phyloP scores from a whole-genome alignment of 345 rosid genomes.

The Murraya paniculata region DNA sequence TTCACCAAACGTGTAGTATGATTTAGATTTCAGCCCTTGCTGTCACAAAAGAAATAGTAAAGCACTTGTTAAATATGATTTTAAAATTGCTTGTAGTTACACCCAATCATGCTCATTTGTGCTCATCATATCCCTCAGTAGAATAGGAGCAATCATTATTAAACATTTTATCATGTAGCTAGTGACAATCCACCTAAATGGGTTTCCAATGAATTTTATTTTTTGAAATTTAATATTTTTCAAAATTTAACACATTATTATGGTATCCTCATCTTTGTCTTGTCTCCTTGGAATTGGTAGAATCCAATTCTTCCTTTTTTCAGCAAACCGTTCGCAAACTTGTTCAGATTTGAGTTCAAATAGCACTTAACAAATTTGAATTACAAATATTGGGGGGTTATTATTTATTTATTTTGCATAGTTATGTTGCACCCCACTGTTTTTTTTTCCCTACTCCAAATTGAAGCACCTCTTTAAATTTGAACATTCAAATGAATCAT shows the following conservation, averaged over 20 bases:
- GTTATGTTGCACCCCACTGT: no score
- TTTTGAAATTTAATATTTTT: neutral
- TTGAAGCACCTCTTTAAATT: no score
- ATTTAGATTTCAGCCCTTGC: slow-evolving; percentile 8
- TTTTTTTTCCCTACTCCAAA: no score
- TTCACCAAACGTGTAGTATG: slow-evolving; percentile 2
- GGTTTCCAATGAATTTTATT: neutral
- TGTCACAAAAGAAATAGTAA: neutral
- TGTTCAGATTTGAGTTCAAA: no score
- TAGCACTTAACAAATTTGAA: no score
- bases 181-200: neutral
- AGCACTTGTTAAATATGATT: neutral
- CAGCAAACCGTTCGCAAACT: neutral
- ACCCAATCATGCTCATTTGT: slow-evolving; percentile 3
- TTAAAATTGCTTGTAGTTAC: slow-evolving; percentile 5
- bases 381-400: no score
- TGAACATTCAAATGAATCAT: no score
- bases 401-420: no score
- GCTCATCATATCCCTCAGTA: neutral
- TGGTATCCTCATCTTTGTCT: neutral
- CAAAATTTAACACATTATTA: neutral
- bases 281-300: neutral
- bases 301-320: neutral
- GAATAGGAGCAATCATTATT: slow-evolving; percentile 1
- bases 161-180: slow-evolving; percentile 2